Conservation (phyloP, 2,329 filamentous ascomycete species). For the Calcarisporium arbuscula region DNA sequence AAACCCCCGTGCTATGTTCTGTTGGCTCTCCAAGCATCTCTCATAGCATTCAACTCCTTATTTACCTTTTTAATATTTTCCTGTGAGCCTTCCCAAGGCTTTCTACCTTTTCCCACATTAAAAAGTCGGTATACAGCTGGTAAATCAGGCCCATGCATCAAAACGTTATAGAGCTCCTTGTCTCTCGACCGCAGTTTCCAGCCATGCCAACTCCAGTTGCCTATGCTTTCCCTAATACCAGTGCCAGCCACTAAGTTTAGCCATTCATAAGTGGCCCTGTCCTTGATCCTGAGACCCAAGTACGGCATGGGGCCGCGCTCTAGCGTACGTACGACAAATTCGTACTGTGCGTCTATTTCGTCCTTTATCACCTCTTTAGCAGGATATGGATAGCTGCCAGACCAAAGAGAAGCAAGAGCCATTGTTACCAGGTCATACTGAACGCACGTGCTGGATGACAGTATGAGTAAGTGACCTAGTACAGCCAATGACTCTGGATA, state of each 20-base stretch:
- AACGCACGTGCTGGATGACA: conserved; percentile 19
- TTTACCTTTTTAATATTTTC: conserved; percentile 23
- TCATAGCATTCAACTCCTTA: conserved; percentile 11
- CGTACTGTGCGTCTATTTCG: conserved; percentile 23
- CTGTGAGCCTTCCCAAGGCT: conserved; percentile 31
- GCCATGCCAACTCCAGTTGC: conserved; percentile 29
- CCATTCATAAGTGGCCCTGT: conserved; percentile 22
- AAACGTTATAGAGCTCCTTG: conserved; percentile 30
- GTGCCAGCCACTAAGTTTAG: conserved; percentile 36
- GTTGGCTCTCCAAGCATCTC: too few relatives aligned
- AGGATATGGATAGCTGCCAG: conserved; percentile 15
- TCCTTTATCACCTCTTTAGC: conserved; percentile 14
- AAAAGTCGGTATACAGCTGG: conserved; percentile 35
- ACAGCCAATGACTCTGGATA: conserved; percentile 25
- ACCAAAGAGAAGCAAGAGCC: conserved; percentile 22
- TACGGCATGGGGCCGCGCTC: conserved; percentile 17
- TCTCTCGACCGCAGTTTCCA: conserved; percentile 39
- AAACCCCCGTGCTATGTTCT: too few relatives aligned
- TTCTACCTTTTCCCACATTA: conserved; percentile 29
- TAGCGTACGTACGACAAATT: conserved; percentile 14
- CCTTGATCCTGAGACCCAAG: conserved; percentile 17
- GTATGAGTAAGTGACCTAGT: conserved; percentile 17
- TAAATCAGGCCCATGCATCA: conserved; percentile 31
- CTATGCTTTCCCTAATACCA: conserved; percentile 31
- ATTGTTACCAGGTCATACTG: conserved; percentile 23